Evolutionary conservation across 371 early-diverging fungal species (phyloP), one percentile per base, ranked within the genome.

Genomic region (Rhizopus sp.): DNA sequence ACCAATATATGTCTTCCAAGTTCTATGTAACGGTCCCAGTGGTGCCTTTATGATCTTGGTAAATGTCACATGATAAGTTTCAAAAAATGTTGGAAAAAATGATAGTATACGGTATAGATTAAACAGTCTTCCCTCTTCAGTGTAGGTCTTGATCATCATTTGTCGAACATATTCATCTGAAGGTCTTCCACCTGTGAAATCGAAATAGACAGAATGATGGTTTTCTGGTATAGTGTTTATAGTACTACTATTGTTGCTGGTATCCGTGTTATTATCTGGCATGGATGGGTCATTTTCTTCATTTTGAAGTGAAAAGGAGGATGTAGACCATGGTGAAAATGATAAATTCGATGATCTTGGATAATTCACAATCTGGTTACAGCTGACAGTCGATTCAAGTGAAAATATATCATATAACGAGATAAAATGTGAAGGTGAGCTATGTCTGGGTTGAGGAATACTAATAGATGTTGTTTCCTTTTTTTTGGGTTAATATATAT

Each of bases 11-110:
- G 73, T 68, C 47, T 82, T 75, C 86, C 87, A 87, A 10, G 74
- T 69, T 31, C 79, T 69, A 34, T 77, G 73, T 33, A 87, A 59
- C 4, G 86, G 87, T 3, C 86, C 88, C 37, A 67, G 60, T 9
- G 81, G 71, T 8, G 70, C 62, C 40, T 75, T 75, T 53, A 83
- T 57, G 17, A 78, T 74, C 29, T 72, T 70, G 7, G 57, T 60
- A 40, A 66, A 75, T 0, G 83, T 70, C 3, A 56, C 55, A 50
- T 79, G 77, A 63, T 75, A 83, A 9, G 75, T 75, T 60, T 83
- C 83, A 67, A 79, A 80, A 58, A 80, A 88, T 3, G 81, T 75
- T 3, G 88, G 88, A 58, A 88, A 88, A 55, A 81, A 88, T 9
- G 83, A 75, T 41, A 86, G 62, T 46, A 88, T 64, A 3, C 88